Evolutionary conservation across 2,329 filamentous ascomycete genomes (phyloP), one percentile per base, ranked within the genome.

Genomic region (Leptographium galeiforme): DNA sequence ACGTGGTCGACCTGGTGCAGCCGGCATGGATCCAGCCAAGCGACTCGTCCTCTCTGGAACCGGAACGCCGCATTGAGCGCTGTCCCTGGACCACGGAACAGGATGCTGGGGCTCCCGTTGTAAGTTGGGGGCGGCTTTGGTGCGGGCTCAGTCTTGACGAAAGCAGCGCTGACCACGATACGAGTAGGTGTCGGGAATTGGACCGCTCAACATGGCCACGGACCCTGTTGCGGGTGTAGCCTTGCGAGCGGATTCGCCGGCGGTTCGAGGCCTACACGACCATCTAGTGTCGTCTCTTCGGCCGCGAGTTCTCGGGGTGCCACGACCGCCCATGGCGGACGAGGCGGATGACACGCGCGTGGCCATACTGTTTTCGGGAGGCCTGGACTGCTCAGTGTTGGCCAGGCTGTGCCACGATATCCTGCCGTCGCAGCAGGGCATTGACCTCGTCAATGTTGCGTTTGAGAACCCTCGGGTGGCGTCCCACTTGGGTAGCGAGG

Each of bases 391-490:
- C 64, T 91, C 90, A 0, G 74, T 96, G 0, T 73, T 98, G 49
- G 91, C 91, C 25, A 80, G 89, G 45, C 69, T 97, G 30, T 74
- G 79, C 12, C 87, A 95, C 63, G 85, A 95, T 13, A 68, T 94
- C 2, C 65, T 97, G 2, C 85, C 87, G 0, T 14, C 64, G 0
- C 68, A 75, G 5, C 83, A 94, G 61, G 72, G 77, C 1, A 82
- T 98, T 56, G 93, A 97, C 63, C 74, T 98, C 10, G 76, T 98
- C 58, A 98, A 98, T 60, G 91, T 98, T 47, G 93, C 91, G 0
- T 98, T 98, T 62, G 88, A 98, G 66, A 98, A 98, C 59, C 91
- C 90, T 0, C 78, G 87, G 36, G 79, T 84, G 58, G 82, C 76
- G 55, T 81, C 74, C 4, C 74, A 79, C 45, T 68, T 78, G 13